phyloP scores from a whole-genome alignment of 306 rosid species.

The Echinosophora koreensis region DNA sequence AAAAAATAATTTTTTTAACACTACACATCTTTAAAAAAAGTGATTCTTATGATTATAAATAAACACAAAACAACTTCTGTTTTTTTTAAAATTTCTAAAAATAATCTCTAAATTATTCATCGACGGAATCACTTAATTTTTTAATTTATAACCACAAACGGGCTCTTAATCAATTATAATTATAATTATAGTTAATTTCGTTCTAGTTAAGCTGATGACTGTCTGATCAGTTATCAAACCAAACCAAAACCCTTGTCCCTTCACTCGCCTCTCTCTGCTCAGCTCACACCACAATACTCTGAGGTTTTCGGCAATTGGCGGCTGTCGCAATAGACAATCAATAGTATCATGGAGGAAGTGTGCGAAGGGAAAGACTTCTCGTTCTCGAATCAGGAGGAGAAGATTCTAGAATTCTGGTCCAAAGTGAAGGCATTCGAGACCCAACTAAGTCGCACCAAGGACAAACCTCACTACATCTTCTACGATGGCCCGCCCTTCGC shows the following conservation, averaged over 20 bases:
- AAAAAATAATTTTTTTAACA: no score
- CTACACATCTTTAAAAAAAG: no score
- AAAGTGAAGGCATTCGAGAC: conserved; percentile 80
- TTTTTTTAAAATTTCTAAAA: no score
- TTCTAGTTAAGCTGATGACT: no score
- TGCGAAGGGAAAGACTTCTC: conserved; percentile 91
- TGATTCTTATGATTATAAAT: no score
- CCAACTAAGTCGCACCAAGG: conserved; percentile 65
- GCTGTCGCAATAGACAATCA: background rate
- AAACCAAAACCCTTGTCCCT: background rate
- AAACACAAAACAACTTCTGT: no score
- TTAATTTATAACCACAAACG: no score
- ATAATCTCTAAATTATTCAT: no score
- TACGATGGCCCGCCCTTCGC: conserved; percentile 99
- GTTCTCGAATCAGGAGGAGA: conserved; percentile 80
- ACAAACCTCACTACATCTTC: conserved; percentile 82
- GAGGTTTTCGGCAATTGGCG: background rate
- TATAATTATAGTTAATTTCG: no score
- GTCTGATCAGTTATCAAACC: no score
- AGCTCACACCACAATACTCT: background rate
- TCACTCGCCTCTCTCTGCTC: background rate
- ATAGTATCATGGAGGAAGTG: conserved; percentile 73
- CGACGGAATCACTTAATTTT: no score
- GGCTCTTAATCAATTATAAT: no score
- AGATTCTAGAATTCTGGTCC: conserved; percentile 71